Evolutionary conservation across 768 basidiomycete genomes (phyloP).

Genomic region (Termitomyces sp.): DNA sequence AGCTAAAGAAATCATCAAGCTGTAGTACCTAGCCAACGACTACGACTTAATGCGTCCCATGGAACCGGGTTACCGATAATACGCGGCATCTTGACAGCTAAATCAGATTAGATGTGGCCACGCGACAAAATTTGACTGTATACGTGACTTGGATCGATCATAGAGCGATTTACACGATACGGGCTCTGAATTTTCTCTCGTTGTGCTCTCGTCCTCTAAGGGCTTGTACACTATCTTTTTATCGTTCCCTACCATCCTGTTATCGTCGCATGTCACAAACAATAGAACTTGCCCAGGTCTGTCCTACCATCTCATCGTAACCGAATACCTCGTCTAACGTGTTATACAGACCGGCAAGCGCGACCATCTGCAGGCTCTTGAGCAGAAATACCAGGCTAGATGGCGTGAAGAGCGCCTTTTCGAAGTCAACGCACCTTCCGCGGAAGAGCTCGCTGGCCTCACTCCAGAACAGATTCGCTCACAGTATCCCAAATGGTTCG

Average conservation of each 20-base stretch:
- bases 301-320: slow-evolving; percentile 10
- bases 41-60: too few species aligned
- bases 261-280: slow-evolving; percentile 52
- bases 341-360: slow-evolving; percentile 84
- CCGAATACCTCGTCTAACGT: slow-evolving; percentile 4
- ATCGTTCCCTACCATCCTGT: slow-evolving; percentile 15
- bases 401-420: slow-evolving; percentile 82
- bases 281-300: slow-evolving; percentile 61
- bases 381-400: slow-evolving; percentile 77
- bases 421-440: slow-evolving; percentile 78
- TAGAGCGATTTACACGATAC: slow-evolving; percentile 16
- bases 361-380: slow-evolving; percentile 80
- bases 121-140: slow-evolving; percentile 5
- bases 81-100: too few species aligned
- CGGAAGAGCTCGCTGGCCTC: slow-evolving; percentile 61
- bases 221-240: slow-evolving; percentile 33
- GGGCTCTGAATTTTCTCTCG: slow-evolving; percentile 19
- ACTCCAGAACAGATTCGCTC: slow-evolving; percentile 63
- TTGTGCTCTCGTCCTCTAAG: slow-evolving; percentile 25
- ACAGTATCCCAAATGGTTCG: slow-evolving; percentile 95
- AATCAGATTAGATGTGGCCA: neutral
- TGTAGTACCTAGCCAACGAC: too few species aligned
- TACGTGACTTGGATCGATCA: slow-evolving; percentile 21
- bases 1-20: too few species aligned
- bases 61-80: too few species aligned